A percentile compares a stretch with the other conserved stretches of the same genome.
Conservation (phyloP, 2,329 filamentous ascomycete species). For the Paecilomyces niveus region DNA sequence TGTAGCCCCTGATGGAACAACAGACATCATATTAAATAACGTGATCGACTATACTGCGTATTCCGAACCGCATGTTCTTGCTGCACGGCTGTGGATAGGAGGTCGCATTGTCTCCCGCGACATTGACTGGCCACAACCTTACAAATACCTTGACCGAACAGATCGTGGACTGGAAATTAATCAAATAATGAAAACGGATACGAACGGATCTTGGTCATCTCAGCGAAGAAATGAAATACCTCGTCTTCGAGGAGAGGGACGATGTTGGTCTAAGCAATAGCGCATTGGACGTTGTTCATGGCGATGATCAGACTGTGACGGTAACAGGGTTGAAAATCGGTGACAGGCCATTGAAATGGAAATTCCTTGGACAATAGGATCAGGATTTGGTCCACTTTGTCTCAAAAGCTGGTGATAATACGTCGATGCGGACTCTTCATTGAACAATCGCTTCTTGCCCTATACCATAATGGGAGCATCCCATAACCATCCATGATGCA, state of each 20-base stretch:
- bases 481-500: not conserved
- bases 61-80: slow-evolving; percentile 49
- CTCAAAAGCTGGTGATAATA: too few relatives aligned
- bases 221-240: slow-evolving; percentile 46
- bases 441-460: not conserved
- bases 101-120: slow-evolving; percentile 47
- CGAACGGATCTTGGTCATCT: slow-evolving; percentile 34
- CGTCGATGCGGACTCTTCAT: too few relatives aligned
- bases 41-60: slow-evolving; percentile 42
- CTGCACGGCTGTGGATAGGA: slow-evolving; percentile 47
- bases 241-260: slow-evolving; percentile 54
- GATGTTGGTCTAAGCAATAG: slow-evolving; percentile 49
- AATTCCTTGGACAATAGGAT: slow-evolving; percentile 1
- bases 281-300: slow-evolving; percentile 53
- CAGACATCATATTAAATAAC: slow-evolving; percentile 42
- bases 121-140: slow-evolving; percentile 54
- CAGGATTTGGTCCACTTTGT: not conserved
- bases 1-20: slow-evolving; percentile 50
- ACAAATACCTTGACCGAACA: slow-evolving; percentile 52
- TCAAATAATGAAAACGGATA: slow-evolving; percentile 11
- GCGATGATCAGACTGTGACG: slow-evolving; percentile 44
- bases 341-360: slow-evolving; percentile 2
- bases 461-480: not conserved
- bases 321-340: slow-evolving; percentile 9
- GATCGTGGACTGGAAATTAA: slow-evolving; percentile 43